Percentiles rank a stretch among this genome's conserved stretches.
These are phyloP conservation scores for Hsuehochloa calcarea DNA, from an alignment of 176 grass and related monocot species.

Conservation along the genomic window DNA sequence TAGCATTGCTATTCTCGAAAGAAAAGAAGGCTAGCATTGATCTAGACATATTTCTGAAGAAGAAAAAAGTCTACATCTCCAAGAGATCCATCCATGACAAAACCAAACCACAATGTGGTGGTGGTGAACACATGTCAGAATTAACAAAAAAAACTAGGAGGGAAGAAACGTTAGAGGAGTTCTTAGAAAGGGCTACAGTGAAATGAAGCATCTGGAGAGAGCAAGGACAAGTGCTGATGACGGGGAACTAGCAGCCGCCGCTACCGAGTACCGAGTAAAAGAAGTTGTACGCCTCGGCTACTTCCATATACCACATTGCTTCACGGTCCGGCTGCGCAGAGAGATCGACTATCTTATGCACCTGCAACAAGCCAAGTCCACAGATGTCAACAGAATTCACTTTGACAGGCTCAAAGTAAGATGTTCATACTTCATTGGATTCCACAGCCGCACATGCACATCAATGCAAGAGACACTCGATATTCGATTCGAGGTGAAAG, in stretches of 20 bases:
- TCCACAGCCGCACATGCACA: not conserved
- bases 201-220: not conserved
- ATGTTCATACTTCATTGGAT: not conserved
- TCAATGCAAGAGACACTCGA: not conserved
- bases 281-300: conserved; percentile 61
- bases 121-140: no score
- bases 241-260: not conserved
- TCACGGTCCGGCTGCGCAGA: conserved; percentile 61
- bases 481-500: no score
- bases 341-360: conserved; percentile 87
- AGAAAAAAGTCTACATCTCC: no score
- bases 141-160: no score
- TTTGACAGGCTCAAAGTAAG: not conserved
- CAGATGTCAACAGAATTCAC: not conserved
- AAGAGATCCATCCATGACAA: no score
- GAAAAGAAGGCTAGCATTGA: no score
- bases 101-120: no score
- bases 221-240: not conserved
- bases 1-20: no score
- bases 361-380: conserved; percentile 44
- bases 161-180: not conserved
- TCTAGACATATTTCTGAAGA: no score
- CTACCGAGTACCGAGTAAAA: conserved; percentile 48
- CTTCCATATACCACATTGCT: conserved; percentile 92
- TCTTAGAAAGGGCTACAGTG: not conserved